A percentile compares a stretch with the other conserved stretches of the same genome.
These are phyloP conservation scores for Coix lacrymajobi DNA, from an alignment of 176 grass and related monocot species.

Conservation along the genomic window DNA sequence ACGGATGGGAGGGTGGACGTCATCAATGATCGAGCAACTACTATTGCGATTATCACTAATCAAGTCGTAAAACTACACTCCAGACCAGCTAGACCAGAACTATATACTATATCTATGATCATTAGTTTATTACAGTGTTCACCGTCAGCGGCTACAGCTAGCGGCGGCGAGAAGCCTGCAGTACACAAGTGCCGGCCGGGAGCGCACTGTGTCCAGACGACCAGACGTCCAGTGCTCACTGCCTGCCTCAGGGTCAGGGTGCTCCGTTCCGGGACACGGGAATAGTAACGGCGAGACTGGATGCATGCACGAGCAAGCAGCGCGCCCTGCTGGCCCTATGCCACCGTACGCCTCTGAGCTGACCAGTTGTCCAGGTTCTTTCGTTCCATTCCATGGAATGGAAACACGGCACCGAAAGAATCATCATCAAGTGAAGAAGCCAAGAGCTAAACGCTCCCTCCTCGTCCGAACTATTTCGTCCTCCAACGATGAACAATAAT, in stretches of 20 bases:
- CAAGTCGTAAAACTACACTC: neutral
- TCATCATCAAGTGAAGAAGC: neutral
- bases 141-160: too few relatives aligned
- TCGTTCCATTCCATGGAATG: neutral
- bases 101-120: neutral
- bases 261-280: neutral
- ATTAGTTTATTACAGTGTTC: neutral
- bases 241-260: too few relatives aligned
- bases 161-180: too few relatives aligned
- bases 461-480: neutral
- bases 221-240: too few relatives aligned
- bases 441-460: neutral
- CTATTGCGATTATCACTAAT: neutral
- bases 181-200: too few relatives aligned
- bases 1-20: slow-evolving; percentile 16
- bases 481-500: neutral
- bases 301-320: neutral
- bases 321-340: too few relatives aligned
- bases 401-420: too few relatives aligned
- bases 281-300: neutral
- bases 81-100: neutral
- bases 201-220: too few relatives aligned
- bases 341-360: neutral
- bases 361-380: neutral
- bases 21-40: neutral